Base-by-base conservation (phyloP, 345 rosid genomes). In the Sisymbrium irio region DNA sequence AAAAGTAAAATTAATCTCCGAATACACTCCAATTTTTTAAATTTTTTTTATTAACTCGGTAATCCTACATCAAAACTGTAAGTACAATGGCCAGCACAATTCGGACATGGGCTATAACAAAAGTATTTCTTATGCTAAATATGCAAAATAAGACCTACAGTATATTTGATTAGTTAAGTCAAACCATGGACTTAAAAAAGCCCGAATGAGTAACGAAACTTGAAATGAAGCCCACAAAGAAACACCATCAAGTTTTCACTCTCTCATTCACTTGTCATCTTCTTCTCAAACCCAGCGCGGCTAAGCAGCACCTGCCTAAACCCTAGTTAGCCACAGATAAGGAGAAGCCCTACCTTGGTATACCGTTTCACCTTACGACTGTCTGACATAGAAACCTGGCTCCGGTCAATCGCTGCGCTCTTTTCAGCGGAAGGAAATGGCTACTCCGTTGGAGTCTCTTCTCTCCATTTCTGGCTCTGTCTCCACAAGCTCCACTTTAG, bases 401-500 rank as follows among this genome's bases (percentile, higher is more conserved):
- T 46, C 59, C n/a, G 41, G 33, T 45, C 15, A 45, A 18, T 65
- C 66, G 27, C 74, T 50, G 65, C 58, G 10, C 33, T 41, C 53
- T 40, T 64, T 70, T 69, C 50, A 63, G 55, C 61, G 44, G 25
- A 58, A 66, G 50, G 68, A 66, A 72, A 91, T 91, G 95, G 86
- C 78, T 74, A 84, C 83, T 73, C 82, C 87, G 11, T 7, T 81
- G 55, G 89, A 87, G 70, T 72, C 83, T 68, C 84, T 91, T 37
- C 57, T 76, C 71, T 73, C 96, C 70, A 71, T 93, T 37, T 72
- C 89, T 35, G 82, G 65, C 11, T 78, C 84, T 0, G 89, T 91
- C 79, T 79, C 93, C 57, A 83, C 96, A 41, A 47, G 84, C 55
- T 89, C 98, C 51, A 81, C 95, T 72, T 83, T 84, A 61, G 61